Percentiles rank a stretch among this genome's conserved stretches.
These are phyloP conservation scores for Digitaria exilis DNA, from an alignment of 202 grass and related monocot species.

Conservation along the genomic window DNA sequence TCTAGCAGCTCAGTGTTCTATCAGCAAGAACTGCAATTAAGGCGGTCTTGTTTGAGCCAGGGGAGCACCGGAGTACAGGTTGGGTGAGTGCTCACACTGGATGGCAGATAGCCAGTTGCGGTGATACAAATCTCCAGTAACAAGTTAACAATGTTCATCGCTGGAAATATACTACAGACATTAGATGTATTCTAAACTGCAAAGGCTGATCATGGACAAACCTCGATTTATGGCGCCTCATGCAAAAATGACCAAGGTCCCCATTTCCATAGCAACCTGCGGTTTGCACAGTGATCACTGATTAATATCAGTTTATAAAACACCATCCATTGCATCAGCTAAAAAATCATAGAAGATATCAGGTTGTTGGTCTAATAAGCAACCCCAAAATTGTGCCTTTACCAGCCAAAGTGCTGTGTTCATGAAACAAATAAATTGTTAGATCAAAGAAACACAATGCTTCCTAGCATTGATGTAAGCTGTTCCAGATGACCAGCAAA, in stretches of 20 bases:
- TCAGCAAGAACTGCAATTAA: neutral
- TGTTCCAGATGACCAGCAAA: neutral
- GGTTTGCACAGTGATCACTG: constrained; percentile 4
- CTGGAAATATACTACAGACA: neutral
- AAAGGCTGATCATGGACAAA: constrained; percentile 35
- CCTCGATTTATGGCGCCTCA: constrained; percentile 54
- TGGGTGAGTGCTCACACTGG: neutral
- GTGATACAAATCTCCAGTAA: neutral
- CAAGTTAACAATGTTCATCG: neutral
- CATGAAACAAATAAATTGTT: neutral
- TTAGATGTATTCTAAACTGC: neutral
- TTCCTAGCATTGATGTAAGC: constrained; percentile 6
- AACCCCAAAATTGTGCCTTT: constrained; percentile 4
- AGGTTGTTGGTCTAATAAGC: neutral
- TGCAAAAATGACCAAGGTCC: constrained; percentile 95
- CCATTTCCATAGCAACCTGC: constrained; percentile 80
- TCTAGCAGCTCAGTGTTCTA: neutral
- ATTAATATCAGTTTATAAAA: constrained; percentile 3
- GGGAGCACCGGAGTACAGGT: neutral
- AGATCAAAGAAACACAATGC: neutral
- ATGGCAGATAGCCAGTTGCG: neutral
- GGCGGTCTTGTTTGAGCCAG: neutral
- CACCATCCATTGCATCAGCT: neutral
- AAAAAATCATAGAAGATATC: neutral
- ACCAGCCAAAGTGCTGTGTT: neutral